A percentile compares a stretch with the other conserved stretches of the same genome.
Conservation (phyloP, 129 eudicot species). For the Flaveria sonorensis region DNA sequence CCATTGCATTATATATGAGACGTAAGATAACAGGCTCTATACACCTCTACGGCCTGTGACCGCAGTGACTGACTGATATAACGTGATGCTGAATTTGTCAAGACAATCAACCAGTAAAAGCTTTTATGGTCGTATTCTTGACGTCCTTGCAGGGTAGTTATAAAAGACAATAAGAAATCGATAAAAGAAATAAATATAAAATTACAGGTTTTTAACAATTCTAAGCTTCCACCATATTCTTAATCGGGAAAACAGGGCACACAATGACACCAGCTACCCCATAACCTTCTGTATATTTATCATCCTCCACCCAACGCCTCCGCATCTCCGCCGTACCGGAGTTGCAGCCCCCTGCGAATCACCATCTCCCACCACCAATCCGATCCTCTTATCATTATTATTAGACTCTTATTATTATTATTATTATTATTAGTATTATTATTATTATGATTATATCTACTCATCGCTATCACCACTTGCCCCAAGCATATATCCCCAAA, state of each 20-base stretch:
- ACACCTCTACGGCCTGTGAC: too few species aligned
- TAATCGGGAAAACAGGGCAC: background rate
- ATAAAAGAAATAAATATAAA: background rate
- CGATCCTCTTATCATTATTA: constrained; percentile 2
- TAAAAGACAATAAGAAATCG: too few species aligned
- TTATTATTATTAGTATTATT: too few species aligned
- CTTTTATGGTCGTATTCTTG: too few species aligned
- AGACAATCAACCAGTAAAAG: too few species aligned
- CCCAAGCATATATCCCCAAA: constrained; percentile 9
- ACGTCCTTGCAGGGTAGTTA: too few species aligned
- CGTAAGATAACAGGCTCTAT: too few species aligned
- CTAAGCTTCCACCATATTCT: background rate
- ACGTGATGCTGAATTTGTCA: too few species aligned
- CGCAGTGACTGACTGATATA: too few species aligned
- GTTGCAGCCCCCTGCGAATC: constrained; percentile 31
- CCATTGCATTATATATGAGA: too few species aligned
- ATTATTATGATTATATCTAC: too few species aligned
- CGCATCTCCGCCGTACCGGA: constrained; percentile 58
- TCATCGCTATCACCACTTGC: constrained; percentile 33
- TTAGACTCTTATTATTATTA: background rate
- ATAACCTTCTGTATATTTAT: background rate
- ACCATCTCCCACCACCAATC: background rate
- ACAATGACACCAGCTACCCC: background rate
- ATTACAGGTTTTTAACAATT: background rate
- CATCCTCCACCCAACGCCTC: constrained; percentile 16